phyloP scores from a whole-genome alignment of 2,329 filamentous ascomycete genomes.

The Fusarium neocosmosporiellum region DNA sequence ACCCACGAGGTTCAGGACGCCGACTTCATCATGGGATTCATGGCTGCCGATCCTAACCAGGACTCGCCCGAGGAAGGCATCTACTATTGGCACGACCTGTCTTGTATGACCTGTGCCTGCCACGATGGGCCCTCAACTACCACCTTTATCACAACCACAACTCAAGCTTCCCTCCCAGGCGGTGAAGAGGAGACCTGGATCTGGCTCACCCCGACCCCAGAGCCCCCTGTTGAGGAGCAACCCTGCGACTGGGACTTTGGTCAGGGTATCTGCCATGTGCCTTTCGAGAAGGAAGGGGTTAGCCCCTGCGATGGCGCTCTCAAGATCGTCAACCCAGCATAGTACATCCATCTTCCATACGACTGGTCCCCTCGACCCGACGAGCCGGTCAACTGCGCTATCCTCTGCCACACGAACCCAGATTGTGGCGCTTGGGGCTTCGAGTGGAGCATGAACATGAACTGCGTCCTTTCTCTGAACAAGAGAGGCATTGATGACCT shows the following conservation, averaged over 20 bases:
- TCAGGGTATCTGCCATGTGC: neutral
- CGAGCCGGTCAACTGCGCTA: neutral
- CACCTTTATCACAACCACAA: neutral
- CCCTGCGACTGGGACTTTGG: neutral
- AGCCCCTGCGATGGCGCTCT: neutral
- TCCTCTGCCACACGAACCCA: neutral
- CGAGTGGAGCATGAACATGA: conserved; percentile 7
- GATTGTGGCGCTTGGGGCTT: conserved; percentile 1
- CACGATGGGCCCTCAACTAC: neutral
- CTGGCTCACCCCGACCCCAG: neutral
- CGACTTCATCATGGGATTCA: neutral
- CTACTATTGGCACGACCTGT: conserved; percentile 7
- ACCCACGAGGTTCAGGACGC: neutral
- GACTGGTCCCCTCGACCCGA: neutral
- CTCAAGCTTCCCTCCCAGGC: neutral
- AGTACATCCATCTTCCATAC: neutral
- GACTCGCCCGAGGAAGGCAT: neutral
- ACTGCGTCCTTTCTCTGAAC: neutral
- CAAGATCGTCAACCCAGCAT: neutral
- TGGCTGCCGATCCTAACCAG: neutral
- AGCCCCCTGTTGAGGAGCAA: neutral
- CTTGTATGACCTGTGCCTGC: neutral
- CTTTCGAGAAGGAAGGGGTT: neutral
- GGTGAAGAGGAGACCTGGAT: neutral
- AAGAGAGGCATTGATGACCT: neutral